Base-by-base conservation (phyloP, 2,329 filamentous ascomycete genomes). In the Penicillium sp. region DNA sequence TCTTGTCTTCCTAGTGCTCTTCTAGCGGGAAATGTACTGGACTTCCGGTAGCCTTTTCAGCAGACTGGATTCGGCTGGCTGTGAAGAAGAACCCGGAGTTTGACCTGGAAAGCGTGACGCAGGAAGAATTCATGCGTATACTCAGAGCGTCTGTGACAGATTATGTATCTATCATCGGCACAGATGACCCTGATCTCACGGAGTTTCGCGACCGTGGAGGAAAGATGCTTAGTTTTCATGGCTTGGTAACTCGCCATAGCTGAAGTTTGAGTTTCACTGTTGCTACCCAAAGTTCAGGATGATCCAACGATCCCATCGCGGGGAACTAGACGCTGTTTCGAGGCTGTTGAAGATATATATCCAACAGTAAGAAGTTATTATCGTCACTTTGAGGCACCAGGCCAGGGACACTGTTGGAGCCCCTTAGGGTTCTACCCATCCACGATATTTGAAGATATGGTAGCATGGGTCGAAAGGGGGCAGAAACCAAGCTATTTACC, bases 141-240 rank as follows among this genome's bases (percentile, higher is more conserved):
- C 56, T 60, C 26, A 13, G 55, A 8, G 35, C 51, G 5, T 56
- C 52, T 2, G 47, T 56, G 7, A 11, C 29, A n/a, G 50, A 61
- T n/a, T 56, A 46, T 19, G 50, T 31, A 15, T 21, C 45, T n/a
- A 50, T 60, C 21, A 56, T 60, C 19, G 58, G 58, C 51, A 56
- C 58, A 15, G 47, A 56, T 17, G 26, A 60, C 17, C 51, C 51
- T 7, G 51, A 60, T 26, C 51, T 60, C 21, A 49, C 58, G 21
- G 51, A 30, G 31, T 60, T 60, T 31, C 52, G 51, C 7, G 17
- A 56, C 5, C 51, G 45, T 9, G 58, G 58, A 11, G 51, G 58
- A n/a, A 60, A 60, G 35, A 50, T 60, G 21, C 51, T 60, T 31
- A 41, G 30, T 30, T 60, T 60, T 45, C 58, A 60, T 31, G 58